Percentiles rank a stretch among this genome's conserved stretches.
These are phyloP conservation scores for Entomophthora muscae DNA, from an alignment of 371 early-diverging fungal genomes.

Conservation along the genomic window DNA sequence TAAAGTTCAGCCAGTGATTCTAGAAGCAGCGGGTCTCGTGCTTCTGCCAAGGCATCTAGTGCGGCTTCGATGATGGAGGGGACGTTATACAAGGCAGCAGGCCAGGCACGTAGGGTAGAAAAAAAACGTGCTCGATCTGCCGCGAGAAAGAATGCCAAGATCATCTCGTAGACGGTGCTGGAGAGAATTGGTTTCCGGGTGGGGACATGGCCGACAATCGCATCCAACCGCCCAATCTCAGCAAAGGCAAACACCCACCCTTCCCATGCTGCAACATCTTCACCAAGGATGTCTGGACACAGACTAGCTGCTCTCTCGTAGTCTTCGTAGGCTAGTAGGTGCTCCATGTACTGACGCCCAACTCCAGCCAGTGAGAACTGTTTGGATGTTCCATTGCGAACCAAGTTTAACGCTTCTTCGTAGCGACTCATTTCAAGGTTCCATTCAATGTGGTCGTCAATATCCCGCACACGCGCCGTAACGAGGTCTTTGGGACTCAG, in stretches of 20 bases:
- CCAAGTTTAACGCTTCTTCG: constrained; percentile 53
- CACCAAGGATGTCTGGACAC: constrained; percentile 47
- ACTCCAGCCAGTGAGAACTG: constrained; percentile 54
- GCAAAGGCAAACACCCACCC: constrained; percentile 73
- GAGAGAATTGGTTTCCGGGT: constrained; percentile 52
- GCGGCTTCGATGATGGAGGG: constrained; percentile 54
- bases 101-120: constrained; percentile 58
- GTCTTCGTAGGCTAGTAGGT: constrained; percentile 44
- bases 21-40: constrained; percentile 16
- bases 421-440: constrained; percentile 54
- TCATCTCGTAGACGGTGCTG: constrained; percentile 71
- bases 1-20: background rate
- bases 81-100: constrained; percentile 46
- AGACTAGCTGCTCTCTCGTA: constrained; percentile 52
- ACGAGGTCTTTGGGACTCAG: constrained; percentile 85
- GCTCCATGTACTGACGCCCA: constrained; percentile 63
- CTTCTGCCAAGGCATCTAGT: constrained; percentile 38
- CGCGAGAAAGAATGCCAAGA: constrained; percentile 45
- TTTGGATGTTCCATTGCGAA: constrained; percentile 24
- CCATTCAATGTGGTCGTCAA: constrained; percentile 88
- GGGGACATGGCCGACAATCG: constrained; percentile 62
- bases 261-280: constrained; percentile 66
- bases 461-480: constrained; percentile 65
- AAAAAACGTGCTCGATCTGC: constrained; percentile 29
- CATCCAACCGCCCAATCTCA: constrained; percentile 45